Conservation (phyloP, 2,329 filamentous ascomycete genomes). For the Chaetomiaceae sp. region DNA sequence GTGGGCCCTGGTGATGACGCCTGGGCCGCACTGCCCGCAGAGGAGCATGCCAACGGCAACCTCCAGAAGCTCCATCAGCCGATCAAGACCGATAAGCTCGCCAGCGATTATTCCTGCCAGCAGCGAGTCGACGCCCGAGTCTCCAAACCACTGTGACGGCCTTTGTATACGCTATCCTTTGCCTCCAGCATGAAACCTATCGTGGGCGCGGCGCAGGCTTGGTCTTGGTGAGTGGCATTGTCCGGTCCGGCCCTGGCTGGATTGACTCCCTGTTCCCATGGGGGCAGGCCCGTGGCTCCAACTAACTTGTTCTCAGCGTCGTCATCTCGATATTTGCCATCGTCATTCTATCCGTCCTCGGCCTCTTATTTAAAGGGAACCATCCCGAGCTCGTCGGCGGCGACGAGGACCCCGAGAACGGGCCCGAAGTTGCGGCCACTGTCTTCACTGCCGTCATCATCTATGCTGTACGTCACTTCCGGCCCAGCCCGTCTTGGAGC, state of each 20-base stretch:
- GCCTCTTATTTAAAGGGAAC: conserved; percentile 68
- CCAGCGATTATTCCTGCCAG: background rate
- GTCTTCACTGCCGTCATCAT: conserved; percentile 85
- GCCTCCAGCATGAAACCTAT: conserved; percentile 74
- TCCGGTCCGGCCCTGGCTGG: background rate
- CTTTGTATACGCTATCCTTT: background rate
- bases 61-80: too few species aligned
- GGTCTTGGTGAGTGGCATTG: conserved; percentile 68
- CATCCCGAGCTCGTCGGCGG: conserved; percentile 81
- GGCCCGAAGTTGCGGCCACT: conserved; percentile 70
- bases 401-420: conserved; percentile 64
- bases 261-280: too few species aligned
- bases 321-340: conserved; percentile 62
- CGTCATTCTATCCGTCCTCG: conserved; percentile 56
- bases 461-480: conserved; percentile 66
- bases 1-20: background rate
- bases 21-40: background rate
- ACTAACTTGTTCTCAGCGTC: conserved; percentile 49
- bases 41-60: background rate
- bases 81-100: background rate
- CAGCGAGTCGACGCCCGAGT: background rate
- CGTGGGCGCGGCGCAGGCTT: conserved; percentile 85
- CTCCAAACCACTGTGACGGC: background rate
- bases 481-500: too few species aligned
- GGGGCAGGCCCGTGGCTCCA: background rate